A percentile compares a stretch with the other conserved stretches of the same genome.
Evolutionary conservation across 768 basidiomycete species (phyloP).

Genomic region (Lentinus brumalis): DNA sequence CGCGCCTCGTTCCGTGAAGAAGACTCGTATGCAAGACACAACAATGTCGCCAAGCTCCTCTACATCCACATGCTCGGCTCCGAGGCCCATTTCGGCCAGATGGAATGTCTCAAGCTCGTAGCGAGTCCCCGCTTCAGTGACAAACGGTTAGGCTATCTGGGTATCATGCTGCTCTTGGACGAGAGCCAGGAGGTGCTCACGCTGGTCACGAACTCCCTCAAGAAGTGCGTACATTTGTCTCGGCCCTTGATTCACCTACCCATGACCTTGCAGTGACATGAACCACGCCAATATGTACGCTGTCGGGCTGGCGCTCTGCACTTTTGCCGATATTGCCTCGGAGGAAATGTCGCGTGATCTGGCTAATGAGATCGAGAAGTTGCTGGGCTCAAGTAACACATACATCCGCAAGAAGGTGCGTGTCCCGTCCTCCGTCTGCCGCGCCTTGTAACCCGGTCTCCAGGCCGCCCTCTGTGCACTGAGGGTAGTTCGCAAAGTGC

Average conservation of each 20-base stretch:
- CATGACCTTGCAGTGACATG: constrained; percentile 74
- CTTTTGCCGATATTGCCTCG: constrained; percentile 98
- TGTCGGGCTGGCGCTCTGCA: constrained; percentile 94
- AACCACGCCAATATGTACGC: constrained; percentile 99
- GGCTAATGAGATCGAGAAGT: constrained; percentile 96
- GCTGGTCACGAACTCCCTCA: constrained; percentile 95
- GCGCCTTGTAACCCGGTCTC: background rate
- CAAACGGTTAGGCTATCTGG: constrained; percentile 94
- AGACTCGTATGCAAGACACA: constrained; percentile 91
- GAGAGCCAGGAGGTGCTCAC: constrained; percentile 98
- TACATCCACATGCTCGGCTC: constrained; percentile 99
- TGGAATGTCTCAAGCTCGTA: constrained; percentile 93
- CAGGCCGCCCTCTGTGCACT: constrained; percentile 96
- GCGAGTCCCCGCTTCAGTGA: constrained; percentile 95
- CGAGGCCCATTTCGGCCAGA: constrained; percentile 98
- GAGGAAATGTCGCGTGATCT: constrained; percentile 99
- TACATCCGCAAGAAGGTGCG: constrained; percentile 98
- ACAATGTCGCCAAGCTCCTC: constrained; percentile 96
- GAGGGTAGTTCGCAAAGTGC: constrained; percentile 92
- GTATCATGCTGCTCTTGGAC: constrained; percentile 96
- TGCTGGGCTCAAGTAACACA: constrained; percentile 95
- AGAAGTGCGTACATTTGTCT: constrained; percentile 67
- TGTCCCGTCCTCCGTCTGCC: background rate
- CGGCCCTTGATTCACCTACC: constrained; percentile 1
- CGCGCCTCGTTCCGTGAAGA: constrained; percentile 97